A percentile compares a stretch with the other conserved stretches of the same genome.
These are phyloP conservation scores for Chondrostereum purpureum DNA, from an alignment of 1,284 basidiomycete genomes.

Conservation along the genomic window DNA sequence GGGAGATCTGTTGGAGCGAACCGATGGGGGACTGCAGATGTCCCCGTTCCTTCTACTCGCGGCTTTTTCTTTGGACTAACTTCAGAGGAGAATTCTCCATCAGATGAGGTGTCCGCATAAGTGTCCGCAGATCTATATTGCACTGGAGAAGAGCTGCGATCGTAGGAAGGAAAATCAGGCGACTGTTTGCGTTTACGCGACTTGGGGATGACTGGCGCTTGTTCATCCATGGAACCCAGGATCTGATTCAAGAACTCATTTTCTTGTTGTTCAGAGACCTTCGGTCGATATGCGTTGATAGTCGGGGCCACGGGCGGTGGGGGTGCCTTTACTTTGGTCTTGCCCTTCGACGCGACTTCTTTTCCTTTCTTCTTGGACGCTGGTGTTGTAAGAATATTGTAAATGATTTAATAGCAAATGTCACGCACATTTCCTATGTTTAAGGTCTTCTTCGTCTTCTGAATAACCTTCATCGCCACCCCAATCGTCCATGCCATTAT, in stretches of 20 bases:
- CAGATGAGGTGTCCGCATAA: slow-evolving; percentile 47
- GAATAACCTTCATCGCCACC: slow-evolving; percentile 42
- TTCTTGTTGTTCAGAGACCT: slow-evolving; percentile 71
- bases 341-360: slow-evolving; percentile 30
- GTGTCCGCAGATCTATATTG: slow-evolving; percentile 24
- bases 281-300: slow-evolving; percentile 72
- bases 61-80: slow-evolving; percentile 67
- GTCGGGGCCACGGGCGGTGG: slow-evolving; percentile 51
- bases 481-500: slow-evolving; percentile 97
- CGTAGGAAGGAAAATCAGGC: slow-evolving; percentile 34
- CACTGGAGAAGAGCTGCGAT: slow-evolving; percentile 31
- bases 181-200: slow-evolving; percentile 73
- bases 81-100: slow-evolving; percentile 48
- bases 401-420: neutral
- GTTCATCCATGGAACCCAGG: slow-evolving; percentile 59
- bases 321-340: slow-evolving; percentile 26
- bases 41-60: slow-evolving; percentile 35
- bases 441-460: slow-evolving; percentile 30
- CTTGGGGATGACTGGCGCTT: slow-evolving; percentile 27
- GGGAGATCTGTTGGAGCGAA: slow-evolving; percentile 55
- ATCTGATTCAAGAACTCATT: slow-evolving; percentile 81
- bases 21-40: slow-evolving; percentile 48
- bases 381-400: slow-evolving; percentile 11
- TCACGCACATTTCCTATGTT: slow-evolving; percentile 38
- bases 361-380: slow-evolving; percentile 42